Conservation (phyloP, 1,139 yeast species). For the Debaryomyces subglobosus region DNA sequence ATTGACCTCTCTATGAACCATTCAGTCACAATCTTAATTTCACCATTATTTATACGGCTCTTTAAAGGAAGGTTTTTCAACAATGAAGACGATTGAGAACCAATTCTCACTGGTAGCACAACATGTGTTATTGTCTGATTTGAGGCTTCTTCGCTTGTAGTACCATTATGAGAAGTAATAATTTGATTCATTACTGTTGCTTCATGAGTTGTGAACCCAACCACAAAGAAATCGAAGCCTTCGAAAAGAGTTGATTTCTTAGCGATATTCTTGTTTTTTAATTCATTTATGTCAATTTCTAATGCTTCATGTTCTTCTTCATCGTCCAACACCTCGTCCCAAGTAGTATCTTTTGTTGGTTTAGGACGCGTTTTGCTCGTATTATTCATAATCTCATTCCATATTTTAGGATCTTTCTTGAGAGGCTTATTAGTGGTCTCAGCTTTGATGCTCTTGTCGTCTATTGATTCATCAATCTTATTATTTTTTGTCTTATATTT, state of each 20-base stretch:
- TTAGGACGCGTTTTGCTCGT: slow-evolving; percentile 22
- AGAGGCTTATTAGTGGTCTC: slow-evolving; percentile 12
- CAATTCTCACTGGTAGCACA: slow-evolving; percentile 43
- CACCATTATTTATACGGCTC: slow-evolving; percentile 25
- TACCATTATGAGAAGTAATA: slow-evolving; percentile 49
- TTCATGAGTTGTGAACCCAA: slow-evolving; percentile 43
- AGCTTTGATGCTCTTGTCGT: neutral
- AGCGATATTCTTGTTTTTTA: slow-evolving; percentile 9
- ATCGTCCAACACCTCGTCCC: slow-evolving; percentile 31
- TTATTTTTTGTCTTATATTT: slow-evolving; percentile 2
- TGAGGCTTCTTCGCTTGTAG: slow-evolving; percentile 22
- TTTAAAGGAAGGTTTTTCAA: slow-evolving; percentile 31
- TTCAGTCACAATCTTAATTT: slow-evolving; percentile 58
- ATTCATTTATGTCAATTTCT: slow-evolving; percentile 11
- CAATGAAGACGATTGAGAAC: slow-evolving; percentile 28
- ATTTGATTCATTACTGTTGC: slow-evolving; percentile 34
- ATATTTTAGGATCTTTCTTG: slow-evolving; percentile 28
- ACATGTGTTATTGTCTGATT: slow-evolving; percentile 39
- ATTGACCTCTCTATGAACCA: slow-evolving; percentile 85
- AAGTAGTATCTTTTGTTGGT: slow-evolving; percentile 25
- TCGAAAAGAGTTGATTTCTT: slow-evolving; percentile 28
- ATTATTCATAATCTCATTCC: slow-evolving; percentile 56
- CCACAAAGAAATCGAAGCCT: slow-evolving; percentile 37
- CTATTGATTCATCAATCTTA: slow-evolving; percentile 18
- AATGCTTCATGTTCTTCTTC: slow-evolving; percentile 12